These are phyloP conservation scores for Bauhinia variegata DNA, from an alignment of 306 rosid species.

Conservation along the genomic window DNA sequence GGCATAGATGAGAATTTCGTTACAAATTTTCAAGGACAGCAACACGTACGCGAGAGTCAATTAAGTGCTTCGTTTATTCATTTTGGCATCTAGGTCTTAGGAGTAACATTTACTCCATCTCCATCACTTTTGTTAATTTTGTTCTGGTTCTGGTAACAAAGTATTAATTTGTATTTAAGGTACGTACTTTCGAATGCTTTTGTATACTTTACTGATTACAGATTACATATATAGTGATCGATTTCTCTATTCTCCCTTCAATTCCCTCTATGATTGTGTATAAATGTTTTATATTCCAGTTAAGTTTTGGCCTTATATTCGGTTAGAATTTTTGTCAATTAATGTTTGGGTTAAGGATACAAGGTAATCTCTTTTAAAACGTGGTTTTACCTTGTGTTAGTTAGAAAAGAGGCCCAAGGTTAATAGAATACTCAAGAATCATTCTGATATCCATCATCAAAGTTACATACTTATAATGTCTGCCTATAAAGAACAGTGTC, in stretches of 20 bases:
- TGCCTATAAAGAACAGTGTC: constrained; percentile 33
- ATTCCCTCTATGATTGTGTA: no score
- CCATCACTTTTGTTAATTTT: no score
- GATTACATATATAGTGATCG: no score
- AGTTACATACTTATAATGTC: constrained; percentile 45
- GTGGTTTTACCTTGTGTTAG: constrained; percentile 11
- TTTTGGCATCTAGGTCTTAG: constrained; percentile 42
- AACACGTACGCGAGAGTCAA: constrained; percentile 63
- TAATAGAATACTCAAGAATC: no score
- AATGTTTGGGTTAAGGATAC: constrained; percentile 35
- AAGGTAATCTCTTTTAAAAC: constrained; percentile 36
- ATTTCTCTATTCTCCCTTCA: no score
- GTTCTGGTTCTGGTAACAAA: no score
- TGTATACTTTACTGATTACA: no score
- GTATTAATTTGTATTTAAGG: no score
- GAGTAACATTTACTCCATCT: constrained; percentile 50
- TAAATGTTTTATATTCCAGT: no score
- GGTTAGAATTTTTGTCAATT: not conserved
- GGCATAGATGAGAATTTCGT: constrained; percentile 40
- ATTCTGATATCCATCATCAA: constrained; percentile 43
- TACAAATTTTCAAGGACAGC: constrained; percentile 31
- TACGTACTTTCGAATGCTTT: no score
- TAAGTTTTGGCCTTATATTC: no score
- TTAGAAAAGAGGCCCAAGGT: constrained; percentile 6
- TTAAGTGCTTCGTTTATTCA: constrained; percentile 16